Evolutionary conservation across 208 protist genomes (phyloP).

Genomic region (Jaenimonas drosophilae): DNA sequence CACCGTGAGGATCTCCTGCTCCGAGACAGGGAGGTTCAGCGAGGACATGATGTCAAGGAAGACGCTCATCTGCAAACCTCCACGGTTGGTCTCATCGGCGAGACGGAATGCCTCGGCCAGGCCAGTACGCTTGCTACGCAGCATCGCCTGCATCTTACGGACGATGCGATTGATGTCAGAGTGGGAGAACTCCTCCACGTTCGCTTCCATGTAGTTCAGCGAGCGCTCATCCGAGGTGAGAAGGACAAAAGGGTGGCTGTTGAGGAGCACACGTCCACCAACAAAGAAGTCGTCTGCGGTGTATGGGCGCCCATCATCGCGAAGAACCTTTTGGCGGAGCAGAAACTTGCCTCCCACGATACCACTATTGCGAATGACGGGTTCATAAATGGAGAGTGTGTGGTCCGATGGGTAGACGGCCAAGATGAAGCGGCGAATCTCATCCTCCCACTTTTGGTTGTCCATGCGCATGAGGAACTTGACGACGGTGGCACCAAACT

Average conservation of each 20-base stretch:
- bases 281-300: conserved; percentile 83
- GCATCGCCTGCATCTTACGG: conserved; percentile 81
- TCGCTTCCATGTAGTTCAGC: conserved; percentile 89
- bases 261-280: conserved; percentile 65
- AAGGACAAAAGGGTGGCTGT: conserved; percentile 76
- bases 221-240: conserved; percentile 83
- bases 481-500: conserved; percentile 73
- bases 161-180: conserved; percentile 87
- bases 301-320: conserved; percentile 37
- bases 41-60: conserved; percentile 64
- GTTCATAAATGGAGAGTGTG: conserved; percentile 89
- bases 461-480: conserved; percentile 89
- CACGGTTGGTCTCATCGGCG: conserved; percentile 42
- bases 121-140: conserved; percentile 63
- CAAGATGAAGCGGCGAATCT: conserved; percentile 87
- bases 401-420: conserved; percentile 89
- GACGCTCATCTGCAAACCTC: conserved; percentile 63
- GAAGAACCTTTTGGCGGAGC: conserved; percentile 68
- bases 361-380: conserved; percentile 88
- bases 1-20: conserved; percentile 89
- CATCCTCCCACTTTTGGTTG: conserved; percentile 71
- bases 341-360: conserved; percentile 93
- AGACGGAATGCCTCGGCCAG: conserved; percentile 69
- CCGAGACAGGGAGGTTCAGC: conserved; percentile 68
- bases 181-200: conserved; percentile 67